phyloP scores from a whole-genome alignment of 139 green algal species.

The Chlamydomonas schloesseri region DNA sequence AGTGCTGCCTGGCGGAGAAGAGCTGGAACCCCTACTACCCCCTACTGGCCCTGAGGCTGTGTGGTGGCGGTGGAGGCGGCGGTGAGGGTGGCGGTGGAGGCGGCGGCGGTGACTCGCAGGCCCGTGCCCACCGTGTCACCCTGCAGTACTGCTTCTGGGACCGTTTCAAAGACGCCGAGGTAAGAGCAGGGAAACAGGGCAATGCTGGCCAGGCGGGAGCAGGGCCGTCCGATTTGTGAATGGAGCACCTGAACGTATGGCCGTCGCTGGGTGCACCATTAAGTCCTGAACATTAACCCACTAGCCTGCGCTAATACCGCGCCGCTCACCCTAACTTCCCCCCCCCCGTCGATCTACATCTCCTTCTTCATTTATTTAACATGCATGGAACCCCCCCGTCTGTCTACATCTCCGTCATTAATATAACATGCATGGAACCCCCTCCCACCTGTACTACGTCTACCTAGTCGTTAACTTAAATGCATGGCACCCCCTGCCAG shows the following conservation, averaged over 20 bases:
- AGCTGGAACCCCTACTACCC: constrained; percentile 89
- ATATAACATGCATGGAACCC: neutral
- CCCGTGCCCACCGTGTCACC: constrained; percentile 50
- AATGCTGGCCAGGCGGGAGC: neutral
- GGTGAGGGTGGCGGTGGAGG: neutral
- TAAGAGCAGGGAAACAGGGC: neutral
- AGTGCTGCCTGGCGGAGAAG: constrained; percentile 84
- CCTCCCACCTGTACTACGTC: neutral
- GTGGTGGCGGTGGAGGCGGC: constrained; percentile 23
- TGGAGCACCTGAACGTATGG: no score
- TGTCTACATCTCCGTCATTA: no score
- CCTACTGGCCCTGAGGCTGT: constrained; percentile 72
- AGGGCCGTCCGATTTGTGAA: no score
- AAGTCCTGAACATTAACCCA: no score
- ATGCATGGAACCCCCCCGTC: no score
- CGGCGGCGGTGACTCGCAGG: constrained; percentile 2
- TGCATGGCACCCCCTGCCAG: no score
- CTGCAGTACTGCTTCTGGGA: constrained; percentile 89
- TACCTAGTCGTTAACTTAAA: no score
- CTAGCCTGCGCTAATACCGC: no score
- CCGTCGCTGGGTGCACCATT: no score
- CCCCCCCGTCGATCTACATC: no score
- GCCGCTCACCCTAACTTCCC: no score
- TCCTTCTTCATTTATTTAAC: no score
- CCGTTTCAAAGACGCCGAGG: constrained; percentile 71